Conservation (phyloP, 495 filamentous ascomycete genomes). For the Penicillium herquei region DNA sequence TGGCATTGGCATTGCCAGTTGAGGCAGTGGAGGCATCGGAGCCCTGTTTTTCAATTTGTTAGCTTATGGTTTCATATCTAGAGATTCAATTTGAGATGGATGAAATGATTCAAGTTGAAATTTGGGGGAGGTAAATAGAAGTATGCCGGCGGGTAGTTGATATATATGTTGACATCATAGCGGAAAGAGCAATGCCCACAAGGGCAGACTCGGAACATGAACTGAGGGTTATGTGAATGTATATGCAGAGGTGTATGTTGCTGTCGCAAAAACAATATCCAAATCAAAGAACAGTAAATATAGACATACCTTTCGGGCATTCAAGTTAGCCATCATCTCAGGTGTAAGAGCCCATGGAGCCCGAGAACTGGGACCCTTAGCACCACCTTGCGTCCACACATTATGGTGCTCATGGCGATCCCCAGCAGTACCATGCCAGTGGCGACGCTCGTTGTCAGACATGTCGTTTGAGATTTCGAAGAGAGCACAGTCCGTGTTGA, state of each 20-base stretch:
- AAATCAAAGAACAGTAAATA: not conserved
- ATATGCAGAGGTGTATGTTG: too few species aligned
- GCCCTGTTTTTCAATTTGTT: conserved; percentile 10
- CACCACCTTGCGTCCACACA: conserved; percentile 42
- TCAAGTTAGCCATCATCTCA: conserved; percentile 13
- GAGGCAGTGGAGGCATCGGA: conserved; percentile 28
- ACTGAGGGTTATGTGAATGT: too few species aligned
- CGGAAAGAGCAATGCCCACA: too few species aligned
- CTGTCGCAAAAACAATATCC: too few species aligned
- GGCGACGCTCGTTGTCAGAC: conserved; percentile 24
- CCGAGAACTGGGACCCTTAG: conserved; percentile 20
- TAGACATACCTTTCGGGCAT: conserved; percentile 18
- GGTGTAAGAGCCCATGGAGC: conserved; percentile 28
- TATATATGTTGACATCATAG: too few species aligned
- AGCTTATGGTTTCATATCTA: not conserved
- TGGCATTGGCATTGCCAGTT: conserved; percentile 1
- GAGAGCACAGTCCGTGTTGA: conserved; percentile 2
- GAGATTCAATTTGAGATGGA: not conserved
- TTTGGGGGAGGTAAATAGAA: not conserved
- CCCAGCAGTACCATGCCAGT: conserved; percentile 43
- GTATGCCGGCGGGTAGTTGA: too few species aligned
- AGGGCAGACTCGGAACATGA: too few species aligned
- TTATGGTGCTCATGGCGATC: conserved; percentile 44
- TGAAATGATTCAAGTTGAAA: not conserved
- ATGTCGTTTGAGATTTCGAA: conserved; percentile 23